Evolutionary conservation across 1,139 yeast species (phyloP).

Genomic region (Pichia sp.): DNA sequence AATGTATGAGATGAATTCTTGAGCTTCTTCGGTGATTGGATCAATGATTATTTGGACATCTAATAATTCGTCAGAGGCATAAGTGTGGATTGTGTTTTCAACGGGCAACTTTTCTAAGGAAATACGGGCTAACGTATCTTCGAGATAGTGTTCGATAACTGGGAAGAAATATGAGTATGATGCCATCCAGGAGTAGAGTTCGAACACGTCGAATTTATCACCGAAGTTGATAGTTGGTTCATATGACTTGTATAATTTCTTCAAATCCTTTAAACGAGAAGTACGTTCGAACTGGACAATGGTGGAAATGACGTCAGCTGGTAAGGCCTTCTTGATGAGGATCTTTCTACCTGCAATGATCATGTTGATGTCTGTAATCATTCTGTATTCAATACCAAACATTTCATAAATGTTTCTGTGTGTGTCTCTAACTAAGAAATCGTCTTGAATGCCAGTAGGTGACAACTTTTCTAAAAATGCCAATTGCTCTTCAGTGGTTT

Average conservation of each 20-base stretch:
- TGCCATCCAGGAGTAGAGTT: constrained; percentile 41
- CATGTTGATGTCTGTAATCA: constrained; percentile 13
- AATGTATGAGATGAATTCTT: constrained; percentile 53
- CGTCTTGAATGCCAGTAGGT: constrained; percentile 2
- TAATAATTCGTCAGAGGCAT: constrained; percentile 27
- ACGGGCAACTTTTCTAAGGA: constrained; percentile 20
- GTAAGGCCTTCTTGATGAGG: constrained; percentile 8
- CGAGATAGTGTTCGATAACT: constrained; percentile 32
- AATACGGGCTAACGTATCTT: constrained; percentile 36
- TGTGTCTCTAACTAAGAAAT: constrained; percentile 10
- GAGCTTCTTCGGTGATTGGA: constrained; percentile 71
- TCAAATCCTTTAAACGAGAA: constrained; percentile 26
- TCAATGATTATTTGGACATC: constrained; percentile 64
- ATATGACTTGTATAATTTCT: constrained; percentile 10
- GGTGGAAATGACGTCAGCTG: constrained; percentile 20
- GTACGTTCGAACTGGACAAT: constrained; percentile 28
- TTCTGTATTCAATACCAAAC: constrained; percentile 13
- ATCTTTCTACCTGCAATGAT: constrained; percentile 30
- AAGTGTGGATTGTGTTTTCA: constrained; percentile 3
- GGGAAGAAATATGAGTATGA: constrained; percentile 47
- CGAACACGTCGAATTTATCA: constrained; percentile 48
- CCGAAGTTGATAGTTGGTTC: constrained; percentile 16
- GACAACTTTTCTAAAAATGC: not conserved
- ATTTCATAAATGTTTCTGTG: constrained; percentile 1
- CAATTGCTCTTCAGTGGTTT: constrained; percentile 7